Base-by-base conservation (phyloP, 2,329 filamentous ascomycete species). In the Penicillium sp. region DNA sequence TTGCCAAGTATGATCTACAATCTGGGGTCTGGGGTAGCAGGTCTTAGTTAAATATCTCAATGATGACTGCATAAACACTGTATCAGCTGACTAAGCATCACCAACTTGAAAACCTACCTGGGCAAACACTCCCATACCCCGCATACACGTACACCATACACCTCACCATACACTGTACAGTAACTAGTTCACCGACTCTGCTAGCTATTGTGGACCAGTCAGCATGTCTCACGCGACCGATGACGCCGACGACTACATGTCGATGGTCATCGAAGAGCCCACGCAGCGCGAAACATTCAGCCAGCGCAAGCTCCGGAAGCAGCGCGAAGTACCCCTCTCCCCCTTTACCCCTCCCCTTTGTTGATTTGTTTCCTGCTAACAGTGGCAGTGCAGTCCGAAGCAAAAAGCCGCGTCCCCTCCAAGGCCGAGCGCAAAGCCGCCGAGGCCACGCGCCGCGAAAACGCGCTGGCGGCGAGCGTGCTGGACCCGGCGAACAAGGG, bases 211-310 rank as follows among this genome's bases (percentile, higher is more conserved):
- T n/a, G 8, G 26, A 4, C 3, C 12, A 30, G 28, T 9, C 28
- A 47, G 40, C 52, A 54, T 40, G 43, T 7, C 26, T 14, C 42
- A 46, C 23, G 24, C 30, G 16, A 21, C 8, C 35, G 11, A 35
- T 24, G 35, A 43, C 0, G 79, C 80, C 2, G 91, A 97, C 62
- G 94, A 99, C 74, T 97, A 99, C 79, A 95, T 99, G 89, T 91
- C 87, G 65, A 97, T 99, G 93, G 81, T 86, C 14, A 92, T 99
- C 69, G 81, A 83, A 18, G 89, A 96, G 56, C 80, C 83, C 0
- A 24, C 33, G 18, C 71, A 76, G 56, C 81, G 80, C 61, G 85
- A 89, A 69, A 86, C 85, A 11, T 83, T 84, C 21, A 77, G 85
- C 1, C 84, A 89, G 66, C 80, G 80, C 55, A 79, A 79, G 52